Conservation (phyloP, 2,329 filamentous ascomycete genomes). For the Proliferodiscus dingleyae region DNA sequence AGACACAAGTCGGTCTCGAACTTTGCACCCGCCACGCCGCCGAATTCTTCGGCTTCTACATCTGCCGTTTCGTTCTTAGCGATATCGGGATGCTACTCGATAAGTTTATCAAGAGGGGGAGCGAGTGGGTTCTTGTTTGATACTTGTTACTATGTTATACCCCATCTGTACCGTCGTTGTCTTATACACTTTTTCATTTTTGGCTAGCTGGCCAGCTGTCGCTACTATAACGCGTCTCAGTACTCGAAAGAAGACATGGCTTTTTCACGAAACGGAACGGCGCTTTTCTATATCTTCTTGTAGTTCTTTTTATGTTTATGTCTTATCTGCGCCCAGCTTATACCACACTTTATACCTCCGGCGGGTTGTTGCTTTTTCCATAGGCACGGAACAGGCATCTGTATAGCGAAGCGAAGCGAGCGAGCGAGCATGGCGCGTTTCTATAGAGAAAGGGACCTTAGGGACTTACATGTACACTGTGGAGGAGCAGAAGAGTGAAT, state of each 20-base stretch:
- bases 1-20: slow-evolving; percentile 92
- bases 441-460: neutral
- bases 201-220: neutral
- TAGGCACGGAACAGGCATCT: neutral
- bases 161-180: neutral
- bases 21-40: slow-evolving; percentile 88
- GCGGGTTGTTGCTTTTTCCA: neutral
- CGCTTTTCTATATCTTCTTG: too few relatives aligned
- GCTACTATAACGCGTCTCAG: too few relatives aligned
- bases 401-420: slow-evolving; percentile 1
- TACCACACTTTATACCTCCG: neutral
- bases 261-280: too few relatives aligned
- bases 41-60: slow-evolving; percentile 96
- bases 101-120: slow-evolving; percentile 94
- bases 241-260: too few relatives aligned
- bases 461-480: neutral
- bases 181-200: neutral
- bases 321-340: neutral
- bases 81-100: slow-evolving; percentile 84
- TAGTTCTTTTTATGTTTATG: neutral
- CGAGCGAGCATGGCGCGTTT: neutral
- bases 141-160: neutral
- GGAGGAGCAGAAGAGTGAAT: too few relatives aligned
- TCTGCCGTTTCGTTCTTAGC: slow-evolving; percentile 88
- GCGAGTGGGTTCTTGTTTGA: slow-evolving; percentile 74